Evolutionary conservation across 805 yeast species (phyloP).

Genomic region (Saccharomyces kudriavzevii): DNA sequence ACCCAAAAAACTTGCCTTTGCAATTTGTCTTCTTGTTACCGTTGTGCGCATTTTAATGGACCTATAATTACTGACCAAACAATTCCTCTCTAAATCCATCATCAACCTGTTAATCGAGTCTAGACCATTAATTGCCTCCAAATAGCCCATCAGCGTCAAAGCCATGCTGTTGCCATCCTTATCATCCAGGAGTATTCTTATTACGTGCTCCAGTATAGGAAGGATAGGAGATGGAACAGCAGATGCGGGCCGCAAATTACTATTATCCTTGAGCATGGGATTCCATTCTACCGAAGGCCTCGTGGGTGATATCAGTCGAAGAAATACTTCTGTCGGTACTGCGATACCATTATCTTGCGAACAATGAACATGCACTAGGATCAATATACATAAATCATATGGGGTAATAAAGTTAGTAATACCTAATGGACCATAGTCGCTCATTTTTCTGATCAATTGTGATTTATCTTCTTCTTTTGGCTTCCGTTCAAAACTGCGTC

Average conservation of each 20-base stretch:
- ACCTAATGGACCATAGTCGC: neutral
- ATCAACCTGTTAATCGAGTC: constrained; percentile 10
- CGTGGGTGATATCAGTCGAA: constrained; percentile 16
- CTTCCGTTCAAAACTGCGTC: neutral
- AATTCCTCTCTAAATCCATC: constrained; percentile 6
- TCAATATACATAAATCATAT: constrained; percentile 19
- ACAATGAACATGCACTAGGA: constrained; percentile 17
- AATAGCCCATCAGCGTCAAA: constrained; percentile 3
- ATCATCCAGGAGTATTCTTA: constrained; percentile 4
- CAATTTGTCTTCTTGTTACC: constrained; percentile 2
- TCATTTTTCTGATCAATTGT: neutral
- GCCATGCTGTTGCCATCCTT: constrained; percentile 6
- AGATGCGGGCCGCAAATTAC: neutral
- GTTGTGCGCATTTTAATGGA: neutral
- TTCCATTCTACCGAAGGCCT: constrained; percentile 11
- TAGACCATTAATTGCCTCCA: constrained; percentile 9
- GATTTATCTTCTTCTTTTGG: neutral
- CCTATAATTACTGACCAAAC: constrained; percentile 9
- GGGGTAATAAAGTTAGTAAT: constrained; percentile 15
- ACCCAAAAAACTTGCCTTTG: constrained; percentile 16
- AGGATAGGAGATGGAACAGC: constrained; percentile 13
- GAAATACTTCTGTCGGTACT: constrained; percentile 10
- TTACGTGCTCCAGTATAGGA: constrained; percentile 12
- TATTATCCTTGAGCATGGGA: constrained; percentile 13
- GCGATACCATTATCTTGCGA: constrained; percentile 3